Percentiles rank a stretch among this genome's conserved stretches.
Evolutionary conservation across 768 basidiomycete genomes (phyloP).

Genomic region (Leucosporidium creatinivorum): DNA sequence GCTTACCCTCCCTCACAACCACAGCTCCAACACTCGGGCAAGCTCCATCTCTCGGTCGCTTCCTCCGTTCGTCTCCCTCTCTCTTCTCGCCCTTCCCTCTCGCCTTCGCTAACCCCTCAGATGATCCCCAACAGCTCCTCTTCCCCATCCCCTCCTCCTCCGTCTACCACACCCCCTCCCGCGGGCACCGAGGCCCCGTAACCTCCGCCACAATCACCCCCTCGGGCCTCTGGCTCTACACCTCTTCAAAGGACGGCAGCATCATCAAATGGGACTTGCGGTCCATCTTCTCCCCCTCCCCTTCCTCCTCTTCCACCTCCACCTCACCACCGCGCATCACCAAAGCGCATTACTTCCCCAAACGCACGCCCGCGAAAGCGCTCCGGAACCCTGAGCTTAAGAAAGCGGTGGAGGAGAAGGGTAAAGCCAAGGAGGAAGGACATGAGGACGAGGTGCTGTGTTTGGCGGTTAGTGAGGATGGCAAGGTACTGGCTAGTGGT

Average conservation of each 20-base stretch:
- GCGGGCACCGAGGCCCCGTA: constrained; percentile 68
- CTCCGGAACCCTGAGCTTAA: constrained; percentile 14
- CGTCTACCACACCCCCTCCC: constrained; percentile 46
- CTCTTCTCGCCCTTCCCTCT: neutral
- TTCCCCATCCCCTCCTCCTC: constrained; percentile 44
- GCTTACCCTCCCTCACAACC: neutral
- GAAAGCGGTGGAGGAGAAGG: constrained; percentile 41
- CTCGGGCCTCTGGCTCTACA: constrained; percentile 68
- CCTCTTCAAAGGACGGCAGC: constrained; percentile 80
- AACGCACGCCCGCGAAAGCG: constrained; percentile 8
- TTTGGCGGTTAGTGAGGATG: constrained; percentile 77
- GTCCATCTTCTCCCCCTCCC: constrained; percentile 46
- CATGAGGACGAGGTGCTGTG: constrained; percentile 81
- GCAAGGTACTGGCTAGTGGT: constrained; percentile 73
- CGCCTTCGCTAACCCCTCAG: neutral
- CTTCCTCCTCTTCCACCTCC: constrained; percentile 41
- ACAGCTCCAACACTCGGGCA: constrained; percentile 72
- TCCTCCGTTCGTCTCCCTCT: constrained; percentile 42
- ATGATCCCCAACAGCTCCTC: constrained; percentile 13
- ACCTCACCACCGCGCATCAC: constrained; percentile 24
- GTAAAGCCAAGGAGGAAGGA: constrained; percentile 50
- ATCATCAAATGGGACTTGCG: constrained; percentile 76
- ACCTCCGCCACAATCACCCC: constrained; percentile 74
- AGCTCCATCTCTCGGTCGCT: constrained; percentile 72
- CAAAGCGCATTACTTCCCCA: constrained; percentile 37